Percentiles rank a stretch among this genome's conserved stretches.
phyloP scores from a whole-genome alignment of 768 basidiomycete species.

The Russula virescens region DNA sequence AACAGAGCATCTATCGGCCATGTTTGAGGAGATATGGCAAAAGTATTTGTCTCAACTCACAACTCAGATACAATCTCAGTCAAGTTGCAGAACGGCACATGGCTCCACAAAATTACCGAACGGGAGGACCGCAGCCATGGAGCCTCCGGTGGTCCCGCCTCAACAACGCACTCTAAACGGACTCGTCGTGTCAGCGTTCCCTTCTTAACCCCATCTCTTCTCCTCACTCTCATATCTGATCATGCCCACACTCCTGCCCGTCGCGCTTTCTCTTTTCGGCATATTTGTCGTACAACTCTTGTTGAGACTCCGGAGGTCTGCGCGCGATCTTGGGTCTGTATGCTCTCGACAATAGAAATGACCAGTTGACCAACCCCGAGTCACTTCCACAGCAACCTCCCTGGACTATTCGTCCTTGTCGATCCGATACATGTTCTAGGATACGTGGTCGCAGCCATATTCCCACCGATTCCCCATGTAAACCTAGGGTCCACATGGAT shows the following conservation, averaged over 20 bases:
- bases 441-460: not conserved
- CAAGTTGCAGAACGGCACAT: too few species aligned
- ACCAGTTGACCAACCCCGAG: not conserved
- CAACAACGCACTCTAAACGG: too few species aligned
- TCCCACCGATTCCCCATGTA: not conserved
- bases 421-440: not conserved
- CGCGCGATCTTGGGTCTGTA: constrained; percentile 3
- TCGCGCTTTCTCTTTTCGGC: not conserved
- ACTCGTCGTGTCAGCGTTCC: too few species aligned
- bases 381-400: not conserved
- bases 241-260: not conserved
- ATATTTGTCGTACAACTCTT: not conserved
- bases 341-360: too few species aligned
- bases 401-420: constrained; percentile 6
- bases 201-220: not conserved
- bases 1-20: too few species aligned
- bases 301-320: constrained; percentile 1
- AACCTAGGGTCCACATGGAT: not conserved
- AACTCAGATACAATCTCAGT: too few species aligned
- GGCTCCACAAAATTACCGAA: too few species aligned
- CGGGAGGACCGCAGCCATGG: too few species aligned
- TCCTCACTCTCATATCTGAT: not conserved
- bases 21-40: too few species aligned
- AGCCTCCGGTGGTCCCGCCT: too few species aligned
- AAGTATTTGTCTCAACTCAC: too few species aligned